phyloP scores from a whole-genome alignment of 768 basidiomycete genomes.

The Agaricus bisporus region DNA sequence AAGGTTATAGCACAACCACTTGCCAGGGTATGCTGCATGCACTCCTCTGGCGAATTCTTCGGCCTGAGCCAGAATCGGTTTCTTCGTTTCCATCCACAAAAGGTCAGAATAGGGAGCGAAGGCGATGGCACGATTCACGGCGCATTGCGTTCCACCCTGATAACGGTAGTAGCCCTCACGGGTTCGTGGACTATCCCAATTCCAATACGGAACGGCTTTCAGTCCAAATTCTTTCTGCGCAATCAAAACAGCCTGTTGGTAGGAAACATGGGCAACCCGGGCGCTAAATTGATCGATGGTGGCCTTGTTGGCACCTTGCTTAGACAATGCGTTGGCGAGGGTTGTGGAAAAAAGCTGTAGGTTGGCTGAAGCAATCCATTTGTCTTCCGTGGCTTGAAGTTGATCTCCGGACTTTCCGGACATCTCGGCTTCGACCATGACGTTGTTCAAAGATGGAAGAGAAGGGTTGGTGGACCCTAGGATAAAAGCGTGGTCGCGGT shows the following conservation, averaged over 20 bases:
- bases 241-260: slow-evolving; percentile 61
- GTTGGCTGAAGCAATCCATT: slow-evolving; percentile 76
- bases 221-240: slow-evolving; percentile 79
- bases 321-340: slow-evolving; percentile 60
- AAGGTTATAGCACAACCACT: slow-evolving; percentile 96
- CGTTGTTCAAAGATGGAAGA: slow-evolving; percentile 61
- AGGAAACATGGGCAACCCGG: slow-evolving; percentile 62
- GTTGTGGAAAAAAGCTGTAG: slow-evolving; percentile 73
- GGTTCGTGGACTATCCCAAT: slow-evolving; percentile 92
- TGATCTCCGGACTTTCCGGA: slow-evolving; percentile 73
- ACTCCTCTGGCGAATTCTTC: slow-evolving; percentile 89
- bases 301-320: slow-evolving; percentile 44
- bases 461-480: slow-evolving; percentile 81
- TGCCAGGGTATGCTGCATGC: slow-evolving; percentile 71
- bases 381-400: slow-evolving; percentile 84
- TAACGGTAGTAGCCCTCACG: slow-evolving; percentile 97
- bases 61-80: slow-evolving; percentile 88
- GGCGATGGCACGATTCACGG: slow-evolving; percentile 85
- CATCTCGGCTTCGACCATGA: slow-evolving; percentile 83
- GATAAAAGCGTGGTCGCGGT: slow-evolving; percentile 97
- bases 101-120: slow-evolving; percentile 93
- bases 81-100: slow-evolving; percentile 97
- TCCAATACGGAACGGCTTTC: slow-evolving; percentile 74
- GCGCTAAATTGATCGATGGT: slow-evolving; percentile 56
- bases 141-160: slow-evolving; percentile 94